A percentile compares a stretch with the other conserved stretches of the same genome.
Conservation (phyloP, 2,329 filamentous ascomycete species). For the Trichoderma pleuroti region DNA sequence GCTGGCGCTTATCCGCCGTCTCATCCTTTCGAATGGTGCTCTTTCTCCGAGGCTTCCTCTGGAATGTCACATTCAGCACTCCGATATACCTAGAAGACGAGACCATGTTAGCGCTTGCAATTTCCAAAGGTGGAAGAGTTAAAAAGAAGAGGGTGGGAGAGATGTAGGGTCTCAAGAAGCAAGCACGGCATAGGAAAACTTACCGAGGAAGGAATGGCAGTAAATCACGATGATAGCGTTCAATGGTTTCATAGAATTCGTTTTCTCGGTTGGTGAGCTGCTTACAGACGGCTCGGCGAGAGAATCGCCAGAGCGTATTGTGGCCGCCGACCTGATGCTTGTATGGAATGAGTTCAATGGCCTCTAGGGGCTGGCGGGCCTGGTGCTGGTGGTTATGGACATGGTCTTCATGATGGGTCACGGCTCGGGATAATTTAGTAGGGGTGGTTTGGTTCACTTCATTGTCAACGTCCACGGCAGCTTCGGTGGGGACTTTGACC, state of each 20-base stretch:
- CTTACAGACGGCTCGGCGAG: constrained; percentile 91
- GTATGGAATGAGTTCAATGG: constrained; percentile 94
- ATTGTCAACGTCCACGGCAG: constrained; percentile 41
- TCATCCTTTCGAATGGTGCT: constrained; percentile 53
- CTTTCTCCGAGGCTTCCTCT: constrained; percentile 70
- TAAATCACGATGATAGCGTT: constrained; percentile 84
- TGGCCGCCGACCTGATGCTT: constrained; percentile 97
- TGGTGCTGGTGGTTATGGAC: constrained; percentile 51
- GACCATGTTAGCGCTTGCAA: not conserved
- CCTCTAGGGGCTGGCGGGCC: constrained; percentile 66
- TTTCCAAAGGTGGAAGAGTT: not conserved
- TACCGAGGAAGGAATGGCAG: constrained; percentile 86
- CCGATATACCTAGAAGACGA: constrained; percentile 74
- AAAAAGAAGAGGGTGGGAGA: not conserved
- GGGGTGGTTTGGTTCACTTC: constrained; percentile 34
- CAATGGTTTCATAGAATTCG: constrained; percentile 96
- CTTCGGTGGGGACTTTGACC: constrained; percentile 35
- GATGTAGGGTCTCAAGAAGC: not conserved
- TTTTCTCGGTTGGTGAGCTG: constrained; percentile 98
- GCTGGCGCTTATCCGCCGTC: constrained; percentile 31
- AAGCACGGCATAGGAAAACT: constrained; percentile 25
- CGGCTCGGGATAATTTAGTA: constrained; percentile 34
- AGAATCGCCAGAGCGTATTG: constrained; percentile 94
- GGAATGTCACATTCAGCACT: constrained; percentile 92
- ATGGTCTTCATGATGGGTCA: constrained; percentile 45